Conservation (phyloP, 176 grass and related monocot genomes). For the Elymus sibiricus region DNA sequence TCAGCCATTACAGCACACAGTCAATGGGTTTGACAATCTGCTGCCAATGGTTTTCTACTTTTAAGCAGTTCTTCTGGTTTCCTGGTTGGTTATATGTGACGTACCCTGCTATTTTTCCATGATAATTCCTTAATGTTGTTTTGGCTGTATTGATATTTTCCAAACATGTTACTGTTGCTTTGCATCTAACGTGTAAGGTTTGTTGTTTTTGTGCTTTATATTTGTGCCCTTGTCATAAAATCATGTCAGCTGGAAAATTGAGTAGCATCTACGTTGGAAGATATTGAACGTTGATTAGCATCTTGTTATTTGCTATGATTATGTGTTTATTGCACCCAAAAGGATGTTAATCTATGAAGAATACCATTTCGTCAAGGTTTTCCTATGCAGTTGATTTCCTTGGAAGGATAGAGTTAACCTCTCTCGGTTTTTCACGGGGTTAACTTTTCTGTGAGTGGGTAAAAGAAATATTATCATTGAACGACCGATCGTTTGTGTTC, state of each 20-base stretch:
- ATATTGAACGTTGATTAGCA: neutral
- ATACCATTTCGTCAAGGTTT: neutral
- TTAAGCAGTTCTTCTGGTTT: neutral
- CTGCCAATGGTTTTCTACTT: neutral
- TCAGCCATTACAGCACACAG: neutral
- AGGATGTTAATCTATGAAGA: neutral
- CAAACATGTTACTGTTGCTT: neutral
- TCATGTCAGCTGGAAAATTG: neutral
- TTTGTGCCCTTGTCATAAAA: neutral
- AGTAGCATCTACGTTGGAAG: neutral
- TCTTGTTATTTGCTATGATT: neutral
- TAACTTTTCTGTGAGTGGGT: neutral
- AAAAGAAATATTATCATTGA: neutral
- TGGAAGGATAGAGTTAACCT: neutral
- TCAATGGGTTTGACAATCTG: constrained; percentile 8
- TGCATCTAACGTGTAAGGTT: neutral
- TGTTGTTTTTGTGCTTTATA: constrained; percentile 2
- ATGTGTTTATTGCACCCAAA: constrained; percentile 9
- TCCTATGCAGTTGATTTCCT: neutral
- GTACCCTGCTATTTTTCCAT: neutral
- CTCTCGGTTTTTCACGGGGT: neutral
- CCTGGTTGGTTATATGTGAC: neutral
- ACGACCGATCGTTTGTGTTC: neutral
- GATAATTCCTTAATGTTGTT: neutral
- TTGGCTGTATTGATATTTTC: neutral